Evolutionary conservation across 192 early-diverging fungal genomes (phyloP), one percentile per base, ranked within the genome.

Genomic region (Linnemannia elongata): DNA sequence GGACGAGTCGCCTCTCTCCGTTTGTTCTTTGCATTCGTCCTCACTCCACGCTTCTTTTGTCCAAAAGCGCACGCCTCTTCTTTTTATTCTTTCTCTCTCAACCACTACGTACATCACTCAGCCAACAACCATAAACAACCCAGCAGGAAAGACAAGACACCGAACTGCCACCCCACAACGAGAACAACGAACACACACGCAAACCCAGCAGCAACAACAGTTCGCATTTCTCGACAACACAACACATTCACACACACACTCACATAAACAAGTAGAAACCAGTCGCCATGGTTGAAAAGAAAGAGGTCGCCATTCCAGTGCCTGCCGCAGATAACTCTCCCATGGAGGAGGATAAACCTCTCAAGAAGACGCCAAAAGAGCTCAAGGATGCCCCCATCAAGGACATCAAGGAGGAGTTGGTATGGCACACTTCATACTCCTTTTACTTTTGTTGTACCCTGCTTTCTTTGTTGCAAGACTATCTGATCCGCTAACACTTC

Each of bases 321-420:
- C 82, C 88, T 74, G 82, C 82, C 47, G 81, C 82, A 75, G 88
- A 88, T 55, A 88, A 88, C 42, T 82, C 88, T 17, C 83, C 82
- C 49, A 82, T 88, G 79, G 88, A 88, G 68, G 80, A 83, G 69
- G 88, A 85, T 72, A 88, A 88, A 76, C 88, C 88, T 47, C 47
- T 88, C 69, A 85, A 88, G 78, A 85, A 88, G 76, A 75, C 87
- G 18, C 87, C 87, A 63, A 85, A 80, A 36, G 87, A 88, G 33
- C 87, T 88, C 63, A 85, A 87, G 68, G 85, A 87, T 78, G 85
- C 85, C 5, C 85, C 85, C 33, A 81, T 87, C 76, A 87, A 87
- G 72, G 85, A 87, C 33, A 81, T 87, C 76, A 87, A 87, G 72
- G 85, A 87, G 1, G 85, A 87, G 52, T 76, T 87, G 24, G 85